Conservation (phyloP, 139 green algal species). For the Micractinium sp. region DNA sequence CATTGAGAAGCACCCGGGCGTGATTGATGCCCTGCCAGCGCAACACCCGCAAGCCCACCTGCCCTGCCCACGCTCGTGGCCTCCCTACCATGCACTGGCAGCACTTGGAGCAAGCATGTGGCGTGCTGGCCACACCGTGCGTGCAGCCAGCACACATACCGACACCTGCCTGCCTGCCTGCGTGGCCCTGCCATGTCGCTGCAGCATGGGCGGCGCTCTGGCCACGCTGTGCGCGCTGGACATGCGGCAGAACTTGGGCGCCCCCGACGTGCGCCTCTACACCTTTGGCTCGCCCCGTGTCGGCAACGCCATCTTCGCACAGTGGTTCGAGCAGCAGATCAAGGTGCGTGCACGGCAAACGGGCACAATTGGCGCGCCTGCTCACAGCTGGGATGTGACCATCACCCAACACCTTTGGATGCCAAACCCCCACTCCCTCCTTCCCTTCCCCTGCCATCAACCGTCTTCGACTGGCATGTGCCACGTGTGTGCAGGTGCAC, state of each 20-base stretch:
- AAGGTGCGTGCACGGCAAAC: conserved; percentile 19
- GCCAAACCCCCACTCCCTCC: too few relatives aligned
- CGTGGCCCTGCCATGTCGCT: neutral
- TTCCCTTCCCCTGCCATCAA: too few relatives aligned
- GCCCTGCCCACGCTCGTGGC: too few relatives aligned
- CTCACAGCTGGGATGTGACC: too few relatives aligned
- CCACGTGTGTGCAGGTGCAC: neutral
- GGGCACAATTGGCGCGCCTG: too few relatives aligned
- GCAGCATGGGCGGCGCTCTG: conserved; percentile 66
- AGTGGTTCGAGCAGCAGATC: conserved; percentile 58
- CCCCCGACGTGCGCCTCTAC: conserved; percentile 59
- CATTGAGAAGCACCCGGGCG: too few relatives aligned
- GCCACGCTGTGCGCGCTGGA: conserved; percentile 68
- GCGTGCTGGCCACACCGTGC: neutral
- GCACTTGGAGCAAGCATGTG: neutral
- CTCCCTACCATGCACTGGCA: too few relatives aligned
- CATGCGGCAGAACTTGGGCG: conserved; percentile 38
- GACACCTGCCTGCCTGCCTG: neutral
- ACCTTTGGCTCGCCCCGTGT: conserved; percentile 89
- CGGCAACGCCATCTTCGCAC: conserved; percentile 79
- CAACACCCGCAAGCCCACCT: too few relatives aligned
- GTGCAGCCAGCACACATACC: too few relatives aligned
- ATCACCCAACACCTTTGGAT: too few relatives aligned
- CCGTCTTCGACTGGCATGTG: too few relatives aligned
- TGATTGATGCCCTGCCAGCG: too few relatives aligned